Evolutionary conservation across 108 stramenopile species (phyloP).

Genomic region (Cyclotella sp.): DNA sequence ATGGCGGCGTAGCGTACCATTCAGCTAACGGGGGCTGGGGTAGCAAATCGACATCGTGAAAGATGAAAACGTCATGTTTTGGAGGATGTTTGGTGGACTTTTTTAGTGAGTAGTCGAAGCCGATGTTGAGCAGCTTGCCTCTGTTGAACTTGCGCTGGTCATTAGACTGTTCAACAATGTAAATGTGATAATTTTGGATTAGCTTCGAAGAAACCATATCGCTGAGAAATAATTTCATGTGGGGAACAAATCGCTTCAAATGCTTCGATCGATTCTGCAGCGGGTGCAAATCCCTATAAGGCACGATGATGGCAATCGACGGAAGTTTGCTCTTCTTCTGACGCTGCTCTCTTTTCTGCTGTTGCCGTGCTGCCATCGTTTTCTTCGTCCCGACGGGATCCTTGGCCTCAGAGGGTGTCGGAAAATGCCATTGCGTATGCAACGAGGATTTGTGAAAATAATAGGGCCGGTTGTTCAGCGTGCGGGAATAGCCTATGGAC

Average conservation of each 20-base stretch:
- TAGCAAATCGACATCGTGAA: slow-evolving; percentile 99
- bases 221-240: slow-evolving; percentile 89
- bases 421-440: slow-evolving; percentile 93
- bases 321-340: slow-evolving; percentile 22
- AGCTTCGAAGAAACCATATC: slow-evolving; percentile 33
- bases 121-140: slow-evolving; percentile 99
- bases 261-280: slow-evolving; percentile 93
- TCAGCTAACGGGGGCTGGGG: slow-evolving; percentile 77
- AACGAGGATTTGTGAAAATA: slow-evolving; percentile 80
- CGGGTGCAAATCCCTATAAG: slow-evolving; percentile 92
- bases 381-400: slow-evolving; percentile 80
- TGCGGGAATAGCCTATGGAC: slow-evolving; percentile 73
- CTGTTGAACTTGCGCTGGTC: slow-evolving; percentile 99
- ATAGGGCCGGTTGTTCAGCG: slow-evolving; percentile 76
- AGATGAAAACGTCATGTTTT: slow-evolving; percentile 87
- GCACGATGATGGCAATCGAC: slow-evolving; percentile 94
- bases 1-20: slow-evolving; percentile 87
- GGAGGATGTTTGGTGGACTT: slow-evolving; percentile 43
- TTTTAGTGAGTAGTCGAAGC: slow-evolving; percentile 91
- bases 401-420: slow-evolving; percentile 76
- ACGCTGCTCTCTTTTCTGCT: slow-evolving; percentile 20
- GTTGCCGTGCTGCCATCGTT: slow-evolving; percentile 56
- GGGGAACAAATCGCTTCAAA: slow-evolving; percentile 85
- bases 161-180: slow-evolving; percentile 96
- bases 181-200: slow-evolving; percentile 89